Conservation (phyloP, 805 yeast genomes). For the Candida morakotiae region DNA sequence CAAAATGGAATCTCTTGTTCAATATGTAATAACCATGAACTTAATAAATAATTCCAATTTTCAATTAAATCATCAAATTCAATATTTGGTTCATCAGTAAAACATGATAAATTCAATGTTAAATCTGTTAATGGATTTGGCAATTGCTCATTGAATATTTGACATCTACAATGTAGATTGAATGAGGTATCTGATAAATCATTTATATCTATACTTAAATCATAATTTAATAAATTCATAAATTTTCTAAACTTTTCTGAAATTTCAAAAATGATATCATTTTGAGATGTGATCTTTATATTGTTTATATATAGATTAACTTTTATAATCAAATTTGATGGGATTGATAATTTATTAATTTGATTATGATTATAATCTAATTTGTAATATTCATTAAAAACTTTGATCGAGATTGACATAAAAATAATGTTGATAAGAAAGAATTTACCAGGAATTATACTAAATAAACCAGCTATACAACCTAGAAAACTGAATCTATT, state of each 20-base stretch:
- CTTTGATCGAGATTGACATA: conserved; percentile 5
- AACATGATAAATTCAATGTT: conserved; percentile 8
- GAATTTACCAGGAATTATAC: conserved; percentile 7
- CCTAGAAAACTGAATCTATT: conserved; percentile 13
- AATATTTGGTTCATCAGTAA: conserved; percentile 6
- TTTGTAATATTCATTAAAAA: conserved; percentile 7
- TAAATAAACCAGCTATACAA: conserved; percentile 8
- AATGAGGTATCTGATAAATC: conserved; percentile 5
- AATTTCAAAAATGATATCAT: conserved; percentile 11
- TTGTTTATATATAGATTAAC: conserved; percentile 13
- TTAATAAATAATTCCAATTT: conserved; percentile 19
- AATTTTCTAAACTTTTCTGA: conserved; percentile 6
- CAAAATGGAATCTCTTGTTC: conserved; percentile 27
- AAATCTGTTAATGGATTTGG: neutral
- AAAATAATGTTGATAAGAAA: conserved; percentile 3
- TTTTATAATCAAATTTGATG: neutral
- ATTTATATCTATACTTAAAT: conserved; percentile 7
- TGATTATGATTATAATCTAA: conserved; percentile 6
- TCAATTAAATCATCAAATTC: conserved; percentile 6
- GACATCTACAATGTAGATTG: conserved; percentile 9
- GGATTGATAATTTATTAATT: neutral
- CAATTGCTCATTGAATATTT: conserved; percentile 4
- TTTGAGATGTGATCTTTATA: neutral
- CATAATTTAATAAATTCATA: conserved; percentile 11
- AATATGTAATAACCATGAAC: conserved; percentile 21